Evolutionary conservation across 768 basidiomycete genomes (phyloP).

Genomic region (Rhodocollybia butyracea): DNA sequence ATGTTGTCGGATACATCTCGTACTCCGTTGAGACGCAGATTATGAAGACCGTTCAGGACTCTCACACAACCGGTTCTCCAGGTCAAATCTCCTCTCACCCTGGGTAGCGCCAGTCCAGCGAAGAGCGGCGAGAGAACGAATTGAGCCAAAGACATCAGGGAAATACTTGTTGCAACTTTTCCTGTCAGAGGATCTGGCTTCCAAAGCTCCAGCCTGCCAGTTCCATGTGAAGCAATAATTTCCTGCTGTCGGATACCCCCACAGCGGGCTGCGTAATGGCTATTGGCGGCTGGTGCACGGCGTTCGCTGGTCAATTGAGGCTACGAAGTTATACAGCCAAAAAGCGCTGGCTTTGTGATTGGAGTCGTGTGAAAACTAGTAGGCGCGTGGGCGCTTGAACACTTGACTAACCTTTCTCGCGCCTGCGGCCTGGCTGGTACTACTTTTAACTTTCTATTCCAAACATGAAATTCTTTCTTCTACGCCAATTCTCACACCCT

Average conservation of each 20-base stretch:
- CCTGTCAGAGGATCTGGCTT: slow-evolving; percentile 89
- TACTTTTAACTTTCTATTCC: neutral
- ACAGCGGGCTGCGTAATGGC: slow-evolving; percentile 81
- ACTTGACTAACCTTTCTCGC: too few species aligned
- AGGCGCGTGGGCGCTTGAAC: too few species aligned
- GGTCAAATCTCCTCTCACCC: too few species aligned
- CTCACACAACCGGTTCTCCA: too few species aligned
- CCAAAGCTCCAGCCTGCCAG: slow-evolving; percentile 86
- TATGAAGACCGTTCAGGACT: too few species aligned
- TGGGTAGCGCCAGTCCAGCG: slow-evolving; percentile 95
- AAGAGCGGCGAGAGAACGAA: slow-evolving; percentile 87
- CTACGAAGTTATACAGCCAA: neutral
- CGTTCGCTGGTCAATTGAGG: slow-evolving; percentile 15
- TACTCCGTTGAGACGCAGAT: too few species aligned
- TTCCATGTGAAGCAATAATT: slow-evolving; percentile 50
- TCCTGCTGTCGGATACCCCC: slow-evolving; percentile 71
- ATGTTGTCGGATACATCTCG: too few species aligned
- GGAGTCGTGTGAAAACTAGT: too few species aligned
- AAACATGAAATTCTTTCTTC: slow-evolving; percentile 7
- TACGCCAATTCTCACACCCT: slow-evolving; percentile 2
- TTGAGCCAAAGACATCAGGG: slow-evolving; percentile 89
- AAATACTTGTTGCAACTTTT: slow-evolving; percentile 77
- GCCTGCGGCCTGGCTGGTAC: slow-evolving; percentile 4
- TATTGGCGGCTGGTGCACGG: slow-evolving; percentile 88
- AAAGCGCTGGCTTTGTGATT: too few species aligned